A percentile compares a stretch with the other conserved stretches of the same genome.
Evolutionary conservation across 1,284 basidiomycete genomes (phyloP).

Genomic region (Rhodotorula sp.): DNA sequence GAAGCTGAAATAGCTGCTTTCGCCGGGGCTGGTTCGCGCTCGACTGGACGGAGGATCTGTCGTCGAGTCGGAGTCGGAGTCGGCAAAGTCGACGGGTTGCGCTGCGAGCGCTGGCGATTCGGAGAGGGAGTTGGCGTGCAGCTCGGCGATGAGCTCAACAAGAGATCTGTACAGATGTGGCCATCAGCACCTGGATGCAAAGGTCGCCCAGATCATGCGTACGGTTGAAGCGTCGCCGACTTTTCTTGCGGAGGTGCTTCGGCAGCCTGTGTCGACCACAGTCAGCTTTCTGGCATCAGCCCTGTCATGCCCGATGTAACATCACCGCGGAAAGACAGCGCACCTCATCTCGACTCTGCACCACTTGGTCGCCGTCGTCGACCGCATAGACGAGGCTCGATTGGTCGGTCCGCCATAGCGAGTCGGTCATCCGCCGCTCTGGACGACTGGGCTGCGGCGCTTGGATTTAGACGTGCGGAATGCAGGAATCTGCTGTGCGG

Average conservation of each 20-base stretch:
- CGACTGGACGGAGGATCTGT: not conserved
- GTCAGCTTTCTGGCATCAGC: too few species aligned
- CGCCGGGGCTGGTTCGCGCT: not conserved
- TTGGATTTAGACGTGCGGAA: too few species aligned
- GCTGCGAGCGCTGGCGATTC: not conserved
- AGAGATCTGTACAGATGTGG: not conserved
- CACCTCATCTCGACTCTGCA: too few species aligned
- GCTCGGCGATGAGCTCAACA: not conserved
- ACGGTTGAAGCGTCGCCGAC: not conserved
- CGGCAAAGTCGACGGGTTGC: not conserved
- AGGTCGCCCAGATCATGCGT: too few species aligned
- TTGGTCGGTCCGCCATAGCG: not conserved
- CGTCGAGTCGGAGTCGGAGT: not conserved
- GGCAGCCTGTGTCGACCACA: too few species aligned
- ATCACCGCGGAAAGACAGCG: too few species aligned
- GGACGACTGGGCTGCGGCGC: too few species aligned
- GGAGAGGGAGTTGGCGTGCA: not conserved
- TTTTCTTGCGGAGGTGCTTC: not conserved
- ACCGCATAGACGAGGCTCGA: not conserved
- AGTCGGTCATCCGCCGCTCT: not conserved
- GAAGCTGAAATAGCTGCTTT: slow-evolving; percentile 11
- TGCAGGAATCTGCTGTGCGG: too few species aligned
- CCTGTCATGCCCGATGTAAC: too few species aligned
- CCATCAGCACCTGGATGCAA: not conserved
- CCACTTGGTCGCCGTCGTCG: not conserved